Conservation (phyloP, 805 yeast species). For the Osmozyma mogii region DNA sequence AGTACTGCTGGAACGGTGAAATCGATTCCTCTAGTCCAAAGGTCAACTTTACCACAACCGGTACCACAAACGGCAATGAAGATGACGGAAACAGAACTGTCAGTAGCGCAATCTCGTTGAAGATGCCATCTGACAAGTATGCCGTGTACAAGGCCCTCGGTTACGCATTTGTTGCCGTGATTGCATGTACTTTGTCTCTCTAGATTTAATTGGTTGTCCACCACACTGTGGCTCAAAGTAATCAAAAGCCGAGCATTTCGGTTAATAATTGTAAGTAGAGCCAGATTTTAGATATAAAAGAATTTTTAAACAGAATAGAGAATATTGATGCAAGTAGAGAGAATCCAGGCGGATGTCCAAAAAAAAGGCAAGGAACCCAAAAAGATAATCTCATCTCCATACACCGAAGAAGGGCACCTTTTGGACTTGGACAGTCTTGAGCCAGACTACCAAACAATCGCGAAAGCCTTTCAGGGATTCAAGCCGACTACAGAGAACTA, state of each 20-base stretch:
- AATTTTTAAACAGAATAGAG: not conserved
- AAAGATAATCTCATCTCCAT: slow-evolving; percentile 19
- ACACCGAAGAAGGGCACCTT: slow-evolving; percentile 18
- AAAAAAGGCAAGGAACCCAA: not conserved
- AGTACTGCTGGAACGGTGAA: slow-evolving; percentile 23
- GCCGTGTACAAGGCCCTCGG: slow-evolving; percentile 12
- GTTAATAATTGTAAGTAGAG: not conserved
- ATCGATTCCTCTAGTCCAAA: not conserved
- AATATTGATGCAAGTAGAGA: not conserved
- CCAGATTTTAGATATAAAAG: not conserved
- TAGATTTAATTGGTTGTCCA: no score
- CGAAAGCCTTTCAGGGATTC: slow-evolving; percentile 24
- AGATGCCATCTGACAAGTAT: slow-evolving; percentile 4
- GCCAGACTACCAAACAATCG: slow-evolving; percentile 15
- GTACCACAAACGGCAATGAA: slow-evolving; percentile 21
- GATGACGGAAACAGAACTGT: slow-evolving; percentile 13
- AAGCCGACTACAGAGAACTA: slow-evolving; percentile 11
- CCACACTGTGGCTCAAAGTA: not conserved
- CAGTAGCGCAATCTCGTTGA: slow-evolving; percentile 12
- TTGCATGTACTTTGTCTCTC: slow-evolving; percentile 10
- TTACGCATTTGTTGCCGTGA: slow-evolving; percentile 13
- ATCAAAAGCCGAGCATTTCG: not conserved
- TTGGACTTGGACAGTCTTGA: slow-evolving; percentile 17
- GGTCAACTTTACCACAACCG: slow-evolving; percentile 34
- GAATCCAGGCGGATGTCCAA: not conserved